phyloP scores from a whole-genome alignment of 1,284 basidiomycete genomes.

The Waitea zeae region DNA sequence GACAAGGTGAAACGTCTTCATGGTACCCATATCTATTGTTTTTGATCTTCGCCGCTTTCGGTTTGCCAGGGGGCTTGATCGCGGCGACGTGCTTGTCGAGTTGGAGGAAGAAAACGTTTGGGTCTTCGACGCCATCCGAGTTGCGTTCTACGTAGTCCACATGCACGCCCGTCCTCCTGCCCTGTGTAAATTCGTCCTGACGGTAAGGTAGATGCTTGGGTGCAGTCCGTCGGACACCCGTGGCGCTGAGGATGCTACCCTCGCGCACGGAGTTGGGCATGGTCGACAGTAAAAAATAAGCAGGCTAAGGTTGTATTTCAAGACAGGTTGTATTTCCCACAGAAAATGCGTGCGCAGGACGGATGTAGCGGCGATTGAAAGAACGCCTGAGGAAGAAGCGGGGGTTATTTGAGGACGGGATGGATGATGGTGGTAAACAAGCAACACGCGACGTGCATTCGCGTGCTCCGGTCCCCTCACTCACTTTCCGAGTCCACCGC shows the following conservation, averaged over 20 bases:
- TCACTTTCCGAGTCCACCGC: too few relatives aligned
- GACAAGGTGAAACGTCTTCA: too few relatives aligned
- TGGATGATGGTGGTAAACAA: too few relatives aligned
- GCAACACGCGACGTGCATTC: too few relatives aligned
- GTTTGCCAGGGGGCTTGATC: background rate
- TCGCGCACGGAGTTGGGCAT: conserved; percentile 19
- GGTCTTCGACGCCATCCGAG: conserved; percentile 5
- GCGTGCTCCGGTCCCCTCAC: too few relatives aligned
- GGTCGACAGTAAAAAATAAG: background rate
- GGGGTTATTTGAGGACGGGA: too few relatives aligned
- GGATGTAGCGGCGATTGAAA: too few relatives aligned
- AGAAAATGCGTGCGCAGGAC: too few relatives aligned
- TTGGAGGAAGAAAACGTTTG: background rate
- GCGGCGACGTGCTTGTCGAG: background rate
- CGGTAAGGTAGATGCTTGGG: conserved; percentile 55
- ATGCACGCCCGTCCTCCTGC: conserved; percentile 57
- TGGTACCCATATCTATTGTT: too few relatives aligned
- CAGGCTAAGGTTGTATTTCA: background rate
- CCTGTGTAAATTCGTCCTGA: conserved; percentile 50
- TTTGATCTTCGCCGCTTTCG: too few relatives aligned
- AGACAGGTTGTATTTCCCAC: too few relatives aligned
- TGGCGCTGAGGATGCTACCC: conserved; percentile 14
- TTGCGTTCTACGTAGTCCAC: conserved; percentile 16
- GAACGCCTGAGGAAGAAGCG: too few relatives aligned
- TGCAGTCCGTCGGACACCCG: conserved; percentile 14